Evolutionary conservation across 257 asterid genomes (phyloP).

Genomic region (Nicotiana otophora): DNA sequence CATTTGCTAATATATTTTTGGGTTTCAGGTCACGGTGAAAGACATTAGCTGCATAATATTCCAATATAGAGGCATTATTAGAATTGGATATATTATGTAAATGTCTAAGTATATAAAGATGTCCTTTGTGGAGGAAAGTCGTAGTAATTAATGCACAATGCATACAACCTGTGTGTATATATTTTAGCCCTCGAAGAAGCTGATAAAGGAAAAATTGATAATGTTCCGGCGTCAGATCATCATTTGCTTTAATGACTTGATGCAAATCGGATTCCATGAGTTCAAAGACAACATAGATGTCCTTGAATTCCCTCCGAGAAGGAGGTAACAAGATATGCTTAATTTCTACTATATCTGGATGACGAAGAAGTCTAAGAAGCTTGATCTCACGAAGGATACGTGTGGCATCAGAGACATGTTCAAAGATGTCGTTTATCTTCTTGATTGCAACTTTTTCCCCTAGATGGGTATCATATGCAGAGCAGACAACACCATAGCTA

Average conservation of each 20-base stretch:
- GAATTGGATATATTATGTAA: neutral
- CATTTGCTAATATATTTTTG: slow-evolving; percentile 80
- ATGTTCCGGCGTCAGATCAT: slow-evolving; percentile 85
- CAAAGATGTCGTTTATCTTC: slow-evolving; percentile 89
- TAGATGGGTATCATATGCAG: slow-evolving; percentile 83
- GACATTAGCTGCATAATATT: slow-evolving; percentile 56
- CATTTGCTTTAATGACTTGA: slow-evolving; percentile 91
- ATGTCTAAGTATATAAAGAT: neutral
- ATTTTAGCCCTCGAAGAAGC: slow-evolving; percentile 87
- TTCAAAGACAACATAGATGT: slow-evolving; percentile 88
- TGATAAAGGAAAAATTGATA: slow-evolving; percentile 84
- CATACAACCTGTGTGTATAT: slow-evolving; percentile 73
- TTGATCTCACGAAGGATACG: slow-evolving; percentile 92
- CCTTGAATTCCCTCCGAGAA: slow-evolving; percentile 90
- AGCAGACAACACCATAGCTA: slow-evolving; percentile 94
- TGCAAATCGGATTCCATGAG: slow-evolving; percentile 95
- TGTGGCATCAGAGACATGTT: slow-evolving; percentile 95
- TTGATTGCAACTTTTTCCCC: slow-evolving; percentile 94
- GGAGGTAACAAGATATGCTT: slow-evolving; percentile 94
- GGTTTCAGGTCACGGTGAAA: slow-evolving; percentile 91
- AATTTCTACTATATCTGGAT: slow-evolving; percentile 94
- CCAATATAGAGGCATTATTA: slow-evolving; percentile 2
- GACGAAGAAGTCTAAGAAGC: slow-evolving; percentile 95
- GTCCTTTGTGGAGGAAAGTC: neutral
- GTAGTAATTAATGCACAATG: neutral